Conservation (phyloP, 306 rosid genomes). For the Cicer cuneatum region DNA sequence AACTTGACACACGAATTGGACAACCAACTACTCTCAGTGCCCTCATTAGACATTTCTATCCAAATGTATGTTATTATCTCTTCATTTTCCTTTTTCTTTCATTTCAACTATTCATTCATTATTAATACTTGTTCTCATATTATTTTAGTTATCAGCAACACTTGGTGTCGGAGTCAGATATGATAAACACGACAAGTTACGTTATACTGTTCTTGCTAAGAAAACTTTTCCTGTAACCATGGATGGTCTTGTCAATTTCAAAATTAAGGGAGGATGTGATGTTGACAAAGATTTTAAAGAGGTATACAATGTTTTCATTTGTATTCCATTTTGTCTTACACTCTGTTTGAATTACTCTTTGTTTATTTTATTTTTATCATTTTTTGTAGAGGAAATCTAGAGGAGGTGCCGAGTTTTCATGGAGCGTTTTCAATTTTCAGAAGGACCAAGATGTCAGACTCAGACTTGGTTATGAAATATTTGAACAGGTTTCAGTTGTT, state of each 20-base stretch:
- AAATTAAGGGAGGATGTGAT: conserved; percentile 72
- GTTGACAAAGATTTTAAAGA: conserved; percentile 69
- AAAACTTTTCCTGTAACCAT: conserved; percentile 70
- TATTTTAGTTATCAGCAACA: conserved; percentile 72
- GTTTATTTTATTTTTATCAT: neutral
- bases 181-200: conserved; percentile 62
- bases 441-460: conserved; percentile 86
- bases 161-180: conserved; percentile 73
- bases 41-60: conserved; percentile 63
- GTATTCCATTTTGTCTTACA: neutral
- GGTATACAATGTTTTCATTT: conserved; percentile 38
- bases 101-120: neutral
- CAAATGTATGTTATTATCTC: conserved; percentile 62
- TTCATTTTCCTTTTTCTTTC: neutral
- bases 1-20: conserved; percentile 77
- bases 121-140: neutral
- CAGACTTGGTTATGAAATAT: conserved; percentile 76
- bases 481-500: conserved; percentile 60
- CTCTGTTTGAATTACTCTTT: neutral
- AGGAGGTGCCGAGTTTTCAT: conserved; percentile 83
- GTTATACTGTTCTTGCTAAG: conserved; percentile 68
- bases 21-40: conserved; percentile 61
- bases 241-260: conserved; percentile 60
- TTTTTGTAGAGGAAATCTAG: conserved; percentile 60
- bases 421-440: conserved; percentile 75